A percentile compares a stretch with the other conserved stretches of the same genome.
These are phyloP conservation scores for Mycosphaerella sp. DNA, from an alignment of 2,329 filamentous ascomycete genomes.

Conservation along the genomic window DNA sequence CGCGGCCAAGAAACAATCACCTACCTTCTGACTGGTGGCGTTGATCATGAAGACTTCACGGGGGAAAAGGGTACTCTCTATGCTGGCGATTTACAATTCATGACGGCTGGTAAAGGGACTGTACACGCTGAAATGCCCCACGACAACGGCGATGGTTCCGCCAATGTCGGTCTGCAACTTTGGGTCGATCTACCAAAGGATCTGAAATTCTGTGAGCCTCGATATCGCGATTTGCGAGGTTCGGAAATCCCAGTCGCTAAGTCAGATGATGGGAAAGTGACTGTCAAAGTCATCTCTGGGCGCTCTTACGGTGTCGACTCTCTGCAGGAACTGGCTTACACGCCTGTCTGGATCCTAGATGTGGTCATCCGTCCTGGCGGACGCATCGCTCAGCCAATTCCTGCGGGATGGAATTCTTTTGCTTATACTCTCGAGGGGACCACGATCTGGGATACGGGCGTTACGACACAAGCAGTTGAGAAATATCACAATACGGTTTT, in stretches of 20 bases:
- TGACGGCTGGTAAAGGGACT: constrained; percentile 89
- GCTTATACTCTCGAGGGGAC: constrained; percentile 76
- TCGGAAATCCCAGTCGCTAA: constrained; percentile 71
- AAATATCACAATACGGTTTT: constrained; percentile 89
- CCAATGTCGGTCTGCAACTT: constrained; percentile 83
- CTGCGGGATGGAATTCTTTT: constrained; percentile 82
- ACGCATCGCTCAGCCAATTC: constrained; percentile 66
- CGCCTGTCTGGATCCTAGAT: constrained; percentile 93
- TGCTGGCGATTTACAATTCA: constrained; percentile 90
- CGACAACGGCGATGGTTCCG: constrained; percentile 65
- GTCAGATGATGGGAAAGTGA: constrained; percentile 65
- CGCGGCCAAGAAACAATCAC: constrained; percentile 86
- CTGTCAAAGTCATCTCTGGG: constrained; percentile 85
- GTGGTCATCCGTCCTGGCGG: constrained; percentile 74
- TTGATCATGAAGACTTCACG: constrained; percentile 90
- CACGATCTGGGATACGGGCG: constrained; percentile 55
- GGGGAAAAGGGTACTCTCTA: constrained; percentile 78
- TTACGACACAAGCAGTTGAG: constrained; percentile 48
- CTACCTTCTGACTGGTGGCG: constrained; percentile 75
- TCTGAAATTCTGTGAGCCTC: constrained; percentile 82
- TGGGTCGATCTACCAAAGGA: constrained; percentile 86
- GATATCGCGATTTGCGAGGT: constrained; percentile 79
- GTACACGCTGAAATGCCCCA: constrained; percentile 80
- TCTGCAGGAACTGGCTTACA: constrained; percentile 86
- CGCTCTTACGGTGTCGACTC: constrained; percentile 77